Evolutionary conservation across 257 asterid species (phyloP), one percentile per base, ranked within the genome.

Genomic region (Solanum medicagineum): DNA sequence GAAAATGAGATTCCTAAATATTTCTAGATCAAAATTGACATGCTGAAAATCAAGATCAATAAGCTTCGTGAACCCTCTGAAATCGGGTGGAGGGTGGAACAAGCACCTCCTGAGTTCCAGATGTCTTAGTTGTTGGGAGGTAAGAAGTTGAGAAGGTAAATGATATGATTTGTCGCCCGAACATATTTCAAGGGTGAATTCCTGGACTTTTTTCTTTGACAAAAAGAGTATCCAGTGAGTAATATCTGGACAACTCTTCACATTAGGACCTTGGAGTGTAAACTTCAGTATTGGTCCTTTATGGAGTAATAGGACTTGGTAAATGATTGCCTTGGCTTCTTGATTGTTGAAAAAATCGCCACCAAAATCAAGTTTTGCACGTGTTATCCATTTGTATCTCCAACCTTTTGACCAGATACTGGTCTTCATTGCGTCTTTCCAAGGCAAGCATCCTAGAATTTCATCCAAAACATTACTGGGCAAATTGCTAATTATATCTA

Each of bases 1-100:
- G 17, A 91, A 89, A 10, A 91, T 80, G 65, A 93, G 88, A 68
- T 84, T 83, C 68, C 36, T 73, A 12, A 91, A 89, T 6, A 85
- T 79, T 56, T 85, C 87, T 6, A 90, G 88, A 32, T 26, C 84
- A 10, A 93, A 86, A 3, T 59, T 77, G 40, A 89, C 92, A 20
- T 81, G 70, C 2, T 85, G 90, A 84, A 93, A 87, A 68, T 93
- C n/a, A n/a, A n/a, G n/a, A n/a, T n/a, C n/a, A n/a, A n/a, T n/a
- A n/a, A n/a, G n/a, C n/a, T n/a, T 91, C 81, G 49, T 24, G 20
- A 90, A 93, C 42, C 94, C 93, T 85, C 90, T 87, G 83, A 91
- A 93, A 36, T 81, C 89, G 1, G 69, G 81, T 3, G 84, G 81
- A 5, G 92, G 91, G 55, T 90, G 84, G 57, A 91, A 91, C 19